Evolutionary conservation across 2,329 filamentous ascomycete species (phyloP), one percentile per base, ranked within the genome.

Genomic region (Pyrenochaeta sp.): DNA sequence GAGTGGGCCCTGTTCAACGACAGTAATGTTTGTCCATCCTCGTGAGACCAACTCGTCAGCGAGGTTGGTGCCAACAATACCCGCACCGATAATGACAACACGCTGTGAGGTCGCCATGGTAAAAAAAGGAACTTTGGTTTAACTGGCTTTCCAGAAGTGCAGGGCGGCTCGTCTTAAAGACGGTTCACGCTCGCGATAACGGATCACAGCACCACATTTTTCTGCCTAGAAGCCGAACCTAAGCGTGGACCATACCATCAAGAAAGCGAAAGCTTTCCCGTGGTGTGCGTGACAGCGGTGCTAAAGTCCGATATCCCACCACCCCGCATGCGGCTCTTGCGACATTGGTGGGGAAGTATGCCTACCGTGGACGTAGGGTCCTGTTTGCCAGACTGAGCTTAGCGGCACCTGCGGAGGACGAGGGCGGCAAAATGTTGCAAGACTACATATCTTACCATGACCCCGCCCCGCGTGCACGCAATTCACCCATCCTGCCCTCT

Each of bases 1-100:
- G 58, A 88, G 69, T 2, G 86, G 86, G 0, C 86, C 86, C 69
- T 88, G 86, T 59, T 88, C 86, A 57, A 88, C 75, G 44, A 88
- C 85, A 15, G 85, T 88, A 69, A 88, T 85, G 68, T 87, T 73
- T 48, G 69, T 81, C 85, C 86, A 88, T 77, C 86, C 86, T 64
- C 84, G 81, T 20, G 79, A 78, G 60, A 85, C 79, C 64, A 88
- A 80, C 78, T 88, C 86, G 62, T 88, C 86, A 43, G 86, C 86
- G 43, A 88, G 73, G 54, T 88, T 88, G 51, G 81, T 80, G 41
- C 86, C 86, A 52, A 88, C 86, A 51, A 88, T 87, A 42, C 86
- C 86, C 45, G 86, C 86, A 32, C 86, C 86, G 54, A 73, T 71
- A 21, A 73, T 71, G 21, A 72, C 66, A 86, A 61, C 79, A 75